Base-by-base conservation (phyloP, 129 eudicot species). In the Centaurea solstitialis region DNA sequence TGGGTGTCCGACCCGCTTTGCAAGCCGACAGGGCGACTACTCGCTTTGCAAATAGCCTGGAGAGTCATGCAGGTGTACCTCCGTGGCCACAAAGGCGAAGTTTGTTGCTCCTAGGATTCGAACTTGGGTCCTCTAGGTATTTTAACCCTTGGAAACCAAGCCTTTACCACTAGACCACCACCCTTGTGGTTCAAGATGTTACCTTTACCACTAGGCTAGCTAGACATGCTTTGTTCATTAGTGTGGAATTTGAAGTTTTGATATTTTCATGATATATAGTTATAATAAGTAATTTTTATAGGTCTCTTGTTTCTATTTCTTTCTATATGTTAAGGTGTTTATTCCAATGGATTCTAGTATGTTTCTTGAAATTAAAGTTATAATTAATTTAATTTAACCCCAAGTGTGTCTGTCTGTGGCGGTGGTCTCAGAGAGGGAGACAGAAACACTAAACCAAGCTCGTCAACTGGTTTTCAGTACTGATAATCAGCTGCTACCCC, bases 391-490 rank as follows among this genome's bases (percentile, higher is more conserved):
- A n/a, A n/a, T n/a, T n/a, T n/a, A 76, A 73, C 65, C 67, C 78
- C 69, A 17, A 75, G 74, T 82, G 4, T 74, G 23, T 82, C 6
- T 74, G 23, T 82, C 4, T 71, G 23, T 76, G 67, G 33, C 79
- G 26, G 70, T 67, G 43, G 68, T 77, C 15, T 66, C 89, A 93
- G 98, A 93, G 79, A 91, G 98, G 88, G 98, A 93, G 91, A 93
- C 97, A 26, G 98, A 93, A 86, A 89, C 96, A 37, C 86, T 93
- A 76, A 93, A 93, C 87, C 87, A 87, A 75, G 98, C 98, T 85
- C 97, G 98, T 47, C 97, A 93, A 70, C 91, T 93, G 74, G 97
- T 93, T 12, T 91, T 87, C 85, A 80, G 82, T 59, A 87, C 83
- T 82, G 94, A 93, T 80, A 81, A 83, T 79, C 30, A 26, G 30